phyloP scores from a whole-genome alignment of 805 yeast species.

The Hanseniaspora singularis region DNA sequence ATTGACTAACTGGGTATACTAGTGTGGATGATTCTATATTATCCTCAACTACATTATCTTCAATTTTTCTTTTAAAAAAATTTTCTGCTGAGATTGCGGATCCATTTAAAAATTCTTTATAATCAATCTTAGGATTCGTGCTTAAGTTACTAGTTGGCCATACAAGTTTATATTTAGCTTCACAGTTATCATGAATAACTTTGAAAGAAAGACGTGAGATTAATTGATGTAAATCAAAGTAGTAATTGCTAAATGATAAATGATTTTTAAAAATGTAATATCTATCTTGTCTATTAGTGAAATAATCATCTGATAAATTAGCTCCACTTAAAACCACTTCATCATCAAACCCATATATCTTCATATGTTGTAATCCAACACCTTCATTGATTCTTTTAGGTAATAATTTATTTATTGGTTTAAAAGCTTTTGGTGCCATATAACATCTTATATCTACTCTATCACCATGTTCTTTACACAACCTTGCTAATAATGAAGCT shows the following conservation, averaged over 20 bases:
- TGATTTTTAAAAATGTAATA: slow-evolving; percentile 58
- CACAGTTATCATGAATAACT: slow-evolving; percentile 35
- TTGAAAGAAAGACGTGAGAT: slow-evolving; percentile 62
- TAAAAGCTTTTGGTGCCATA: slow-evolving; percentile 76
- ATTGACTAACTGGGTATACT: slow-evolving; percentile 84
- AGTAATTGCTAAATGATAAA: slow-evolving; percentile 52
- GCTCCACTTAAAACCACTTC: slow-evolving; percentile 86
- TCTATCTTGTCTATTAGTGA: slow-evolving; percentile 88
- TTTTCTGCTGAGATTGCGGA: slow-evolving; percentile 48
- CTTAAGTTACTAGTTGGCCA: slow-evolving; percentile 68
- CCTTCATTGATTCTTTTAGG: slow-evolving; percentile 88
- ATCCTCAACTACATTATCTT: background rate
- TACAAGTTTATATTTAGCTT: slow-evolving; percentile 41
- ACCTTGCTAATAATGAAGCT: slow-evolving; percentile 57
- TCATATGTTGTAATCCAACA: slow-evolving; percentile 91
- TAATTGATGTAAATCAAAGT: slow-evolving; percentile 54
- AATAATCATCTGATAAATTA: slow-evolving; percentile 80
- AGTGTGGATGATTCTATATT: slow-evolving; percentile 34
- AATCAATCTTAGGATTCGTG: slow-evolving; percentile 53
- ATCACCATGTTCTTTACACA: slow-evolving; percentile 51
- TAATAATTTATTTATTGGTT: slow-evolving; percentile 48
- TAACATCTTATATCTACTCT: slow-evolving; percentile 74
- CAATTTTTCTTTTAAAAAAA: slow-evolving; percentile 36
- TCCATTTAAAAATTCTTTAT: slow-evolving; percentile 40
- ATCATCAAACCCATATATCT: slow-evolving; percentile 86